Base-by-base conservation (phyloP, 805 yeast species). In the Sungouiozyma intestinalis region DNA sequence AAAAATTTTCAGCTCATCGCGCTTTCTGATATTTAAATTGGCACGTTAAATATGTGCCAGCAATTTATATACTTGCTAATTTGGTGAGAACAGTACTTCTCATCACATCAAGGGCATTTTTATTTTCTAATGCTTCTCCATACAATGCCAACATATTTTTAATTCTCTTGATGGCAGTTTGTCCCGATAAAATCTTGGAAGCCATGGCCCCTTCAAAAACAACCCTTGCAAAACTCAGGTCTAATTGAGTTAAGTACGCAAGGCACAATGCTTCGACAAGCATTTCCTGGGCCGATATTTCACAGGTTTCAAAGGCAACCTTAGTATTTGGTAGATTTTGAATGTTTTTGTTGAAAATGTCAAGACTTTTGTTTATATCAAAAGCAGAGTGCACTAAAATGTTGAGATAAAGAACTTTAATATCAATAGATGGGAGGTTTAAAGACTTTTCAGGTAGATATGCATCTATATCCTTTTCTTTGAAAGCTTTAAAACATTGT, bases 161-260 rank as follows among this genome's bases (percentile, higher is more conserved):
- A 7, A 75, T 53, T n/a, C 51, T 51, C 15, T 63, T 62, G 4
- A 63, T 53, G 24, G 73, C 76, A 2, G 51, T 49, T 21, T 68
- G 73, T 29, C 72, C 68, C 14, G 50, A 49, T 2, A 74, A 46
- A 3, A 63, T 37, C 4, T 57, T 61, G 41, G 66, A 68, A 32
- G 58, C 62, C 0, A 64, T 50, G 0, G 76, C 72, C 48, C 72
- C 73, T 35, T 74, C 77, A 45, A 67, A 63, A 11, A 75, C 53
- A 35, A 74, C 67, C 41, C 66, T 62, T 0, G 80, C 79, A 56
- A 77, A 75, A 45, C 72, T 76, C 35, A 79, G 57, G 52, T 77
- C 80, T 35, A 65, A 60, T 33, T 66, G 63, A 16, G 66, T 64
- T 32, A 77, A 53, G 42, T 55, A 64, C 0, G 71, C 67, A 14